A percentile compares a stretch with the other conserved stretches of the same genome.
phyloP scores from a whole-genome alignment of 1,284 basidiomycete species.

The Somion occarium region DNA sequence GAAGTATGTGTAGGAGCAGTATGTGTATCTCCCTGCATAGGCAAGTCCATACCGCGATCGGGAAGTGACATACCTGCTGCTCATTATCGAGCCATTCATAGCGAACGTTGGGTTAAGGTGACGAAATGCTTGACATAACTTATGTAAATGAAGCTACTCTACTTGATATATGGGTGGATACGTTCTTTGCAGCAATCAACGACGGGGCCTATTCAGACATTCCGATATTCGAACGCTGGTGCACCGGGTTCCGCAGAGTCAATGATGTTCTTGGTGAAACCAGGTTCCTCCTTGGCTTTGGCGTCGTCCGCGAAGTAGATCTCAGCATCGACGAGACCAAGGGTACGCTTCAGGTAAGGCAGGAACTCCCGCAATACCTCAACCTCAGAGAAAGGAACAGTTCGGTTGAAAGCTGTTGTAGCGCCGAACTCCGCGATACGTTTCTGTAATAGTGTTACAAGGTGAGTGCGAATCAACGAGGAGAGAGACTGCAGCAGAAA shows the following conservation, averaged over 20 bases:
- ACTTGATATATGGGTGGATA: too few species aligned
- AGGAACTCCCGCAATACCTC: constrained; percentile 71
- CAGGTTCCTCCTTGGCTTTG: constrained; percentile 28
- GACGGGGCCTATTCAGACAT: too few species aligned
- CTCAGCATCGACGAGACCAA: constrained; percentile 73
- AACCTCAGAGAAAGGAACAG: constrained; percentile 83
- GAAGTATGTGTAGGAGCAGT: too few species aligned
- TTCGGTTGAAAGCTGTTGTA: constrained; percentile 81
- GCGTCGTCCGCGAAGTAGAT: constrained; percentile 74
- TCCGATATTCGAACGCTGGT: constrained; percentile 83
- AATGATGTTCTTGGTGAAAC: constrained; percentile 65
- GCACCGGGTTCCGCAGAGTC: constrained; percentile 86
- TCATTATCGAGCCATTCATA: too few species aligned
- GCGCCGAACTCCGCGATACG: constrained; percentile 79
- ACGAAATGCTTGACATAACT: too few species aligned
- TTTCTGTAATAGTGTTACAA: constrained; percentile 50
- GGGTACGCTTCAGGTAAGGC: constrained; percentile 82
- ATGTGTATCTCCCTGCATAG: too few species aligned
- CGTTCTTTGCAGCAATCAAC: too few species aligned
- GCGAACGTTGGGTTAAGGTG: too few species aligned
- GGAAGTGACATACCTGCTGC: too few species aligned
- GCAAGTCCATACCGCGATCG: too few species aligned
- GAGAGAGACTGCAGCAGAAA: constrained; percentile 4
- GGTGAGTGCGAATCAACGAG: neutral
- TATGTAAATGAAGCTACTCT: too few species aligned